Evolutionary conservation across 2,329 filamentous ascomycete species (phyloP), one percentile per base, ranked within the genome.

Genomic region (Aspergillus amoenus): DNA sequence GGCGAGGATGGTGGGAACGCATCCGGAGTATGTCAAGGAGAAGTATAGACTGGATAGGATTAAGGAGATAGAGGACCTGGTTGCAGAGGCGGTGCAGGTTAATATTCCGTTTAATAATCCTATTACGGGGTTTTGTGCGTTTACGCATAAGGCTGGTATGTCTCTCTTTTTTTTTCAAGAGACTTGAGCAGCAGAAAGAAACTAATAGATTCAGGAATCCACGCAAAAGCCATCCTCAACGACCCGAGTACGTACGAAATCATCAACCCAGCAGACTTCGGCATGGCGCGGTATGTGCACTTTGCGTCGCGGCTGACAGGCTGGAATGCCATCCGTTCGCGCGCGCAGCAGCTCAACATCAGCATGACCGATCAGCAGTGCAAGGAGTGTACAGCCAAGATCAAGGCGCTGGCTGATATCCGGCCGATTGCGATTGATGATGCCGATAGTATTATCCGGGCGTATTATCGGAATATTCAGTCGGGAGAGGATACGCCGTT

Each of bases 241-340:
- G 92, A 92, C 81, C 89, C 89, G 42, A 88, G 84, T 64, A 94
- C 91, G 43, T 95, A 95, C 77, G 90, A 94, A 77, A 95, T 95
- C 70, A 89, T 96, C 76, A 89, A 93, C 76, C 93, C 93, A 1
- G 84, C 84, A 56, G 90, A 95, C 73, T 93, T 93, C 67, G 91
- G 91, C 72, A 87, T 96, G 81, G 87, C 84, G 46, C 84, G 91
- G 76, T 95, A 95, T 71, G 89, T 96, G 58, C 89, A 93, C 81
- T 93, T 96, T 70, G 88, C 89, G 3, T 90, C 86, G 42, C 82
- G 92, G 61, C 75, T 96, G 66, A 96, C 91, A 4, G 92, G 92
- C 68, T 96, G 91, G 93, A 97, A 97, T 72, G 92, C 93, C 45
- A 91, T 97, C 82, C 96, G 96, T 85, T 89, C 86, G 55, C 86